These are phyloP conservation scores for Dryas alaskensis DNA, from an alignment of 306 rosid species.

Conservation along the genomic window DNA sequence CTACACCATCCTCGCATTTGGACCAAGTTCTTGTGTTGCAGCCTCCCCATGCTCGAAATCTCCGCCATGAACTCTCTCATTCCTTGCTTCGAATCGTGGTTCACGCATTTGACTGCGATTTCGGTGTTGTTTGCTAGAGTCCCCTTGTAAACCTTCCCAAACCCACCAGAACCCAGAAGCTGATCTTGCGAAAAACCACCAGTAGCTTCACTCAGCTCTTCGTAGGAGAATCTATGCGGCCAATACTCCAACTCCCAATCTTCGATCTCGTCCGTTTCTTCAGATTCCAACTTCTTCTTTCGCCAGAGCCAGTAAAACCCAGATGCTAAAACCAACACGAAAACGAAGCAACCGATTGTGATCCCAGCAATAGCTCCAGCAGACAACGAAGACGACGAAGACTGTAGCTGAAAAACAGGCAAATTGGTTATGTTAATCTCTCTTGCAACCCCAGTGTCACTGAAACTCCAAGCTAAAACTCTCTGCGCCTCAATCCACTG, in stretches of 20 bases:
- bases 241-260: conserved; percentile 91
- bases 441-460: conserved; percentile 52
- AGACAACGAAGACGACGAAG: conserved; percentile 44
- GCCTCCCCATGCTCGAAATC: conserved; percentile 86
- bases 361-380: conserved; percentile 57
- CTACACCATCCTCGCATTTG: conserved; percentile 97
- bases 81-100: conserved; percentile 94
- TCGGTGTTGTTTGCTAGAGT: conserved; percentile 43
- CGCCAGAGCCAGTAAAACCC: conserved; percentile 48
- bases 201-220: conserved; percentile 63
- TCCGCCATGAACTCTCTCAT: conserved; percentile 90
- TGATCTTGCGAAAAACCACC: conserved; percentile 43
- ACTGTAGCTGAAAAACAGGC: conserved; percentile 42
- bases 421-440: conserved; percentile 59
- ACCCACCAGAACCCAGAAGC: conserved; percentile 76
- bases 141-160: conserved; percentile 80
- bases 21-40: conserved; percentile 83
- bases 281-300: conserved; percentile 33
- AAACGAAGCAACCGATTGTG: conserved; percentile 35
- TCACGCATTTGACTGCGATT: conserved; percentile 86
- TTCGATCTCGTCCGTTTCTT: conserved; percentile 68
- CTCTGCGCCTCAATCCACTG: conserved; percentile 75
- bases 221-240: conserved; percentile 82
- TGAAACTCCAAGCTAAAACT: conserved; percentile 86
- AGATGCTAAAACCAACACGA: conserved; percentile 26